Evolutionary conservation across 2,329 filamentous ascomycete species (phyloP), one percentile per base, ranked within the genome.

Genomic region (Neopestalotiopsis sp.): DNA sequence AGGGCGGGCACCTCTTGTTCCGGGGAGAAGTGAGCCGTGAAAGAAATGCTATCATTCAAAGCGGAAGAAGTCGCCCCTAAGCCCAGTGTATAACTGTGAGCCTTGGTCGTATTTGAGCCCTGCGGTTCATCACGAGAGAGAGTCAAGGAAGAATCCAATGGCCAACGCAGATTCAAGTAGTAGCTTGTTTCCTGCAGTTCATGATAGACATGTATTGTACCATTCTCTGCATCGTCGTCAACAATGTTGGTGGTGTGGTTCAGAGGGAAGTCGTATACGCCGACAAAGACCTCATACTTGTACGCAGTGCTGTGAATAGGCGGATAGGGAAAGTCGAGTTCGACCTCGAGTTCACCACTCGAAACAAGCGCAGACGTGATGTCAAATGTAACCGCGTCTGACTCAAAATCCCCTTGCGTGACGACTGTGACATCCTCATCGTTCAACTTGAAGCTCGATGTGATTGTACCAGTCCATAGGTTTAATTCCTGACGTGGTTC

Each of bases 261-360:
- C 5, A 74, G 67, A 0, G 80, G 79, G 20, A 80, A 81, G 20
- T 83, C 78, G 32, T 81, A 82, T 4, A 79, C 75, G 0, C 82
- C 83, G 0, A 79, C 81, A 40, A 83, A 84, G 12, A 81, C 80
- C 62, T 84, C 79, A 32, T 81, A 84, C 68, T 85, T 84, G 70
- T 82, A 82, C n/a, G 76, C 76, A 3, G 78, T 78, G 2, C 76
- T 76, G 58, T 82, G 80, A 1, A 81, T 75, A 1, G 80, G 81
- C 0, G 80, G 81, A 57, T 83, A 85, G 0, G 82, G 81, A 65
- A 82, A 84, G 69, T 84, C 83, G 14, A 85, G 70, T 24, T 83
- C 80, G 5, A 83, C 73, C 0, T 76, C 71, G 1, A 84, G 71
- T 3, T 78, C 76, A 0, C 80, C 79, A 0, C 70, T 73, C 0